Percentiles rank a stretch among this genome's conserved stretches.
phyloP scores from a whole-genome alignment of 331 rosid genomes.

The Acacia concinna region DNA sequence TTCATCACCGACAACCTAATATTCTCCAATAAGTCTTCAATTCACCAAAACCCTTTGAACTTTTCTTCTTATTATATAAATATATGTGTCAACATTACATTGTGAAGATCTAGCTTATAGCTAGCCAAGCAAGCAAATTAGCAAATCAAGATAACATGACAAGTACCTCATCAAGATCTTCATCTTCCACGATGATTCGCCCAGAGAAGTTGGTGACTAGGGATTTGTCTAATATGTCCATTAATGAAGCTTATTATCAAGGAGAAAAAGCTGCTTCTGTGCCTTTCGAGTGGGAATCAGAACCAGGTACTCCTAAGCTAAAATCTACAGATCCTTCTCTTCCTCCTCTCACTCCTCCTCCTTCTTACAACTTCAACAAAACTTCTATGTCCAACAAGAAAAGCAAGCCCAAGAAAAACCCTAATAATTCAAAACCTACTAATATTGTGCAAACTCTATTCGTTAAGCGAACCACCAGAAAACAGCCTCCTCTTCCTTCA shows the following conservation, averaged over 20 bases:
- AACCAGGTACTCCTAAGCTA: constrained; percentile 56
- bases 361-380: constrained; percentile 41
- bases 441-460: constrained; percentile 43
- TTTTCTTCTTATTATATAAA: constrained; percentile 21
- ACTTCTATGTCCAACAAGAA: constrained; percentile 28
- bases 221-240: constrained; percentile 34
- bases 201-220: constrained; percentile 24
- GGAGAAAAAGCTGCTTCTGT: constrained; percentile 39
- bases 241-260: constrained; percentile 46
- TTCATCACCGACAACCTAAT: constrained; percentile 39
- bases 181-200: neutral
- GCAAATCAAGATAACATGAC: neutral
- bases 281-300: constrained; percentile 56
- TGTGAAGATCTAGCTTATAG: neutral
- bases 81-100: neutral
- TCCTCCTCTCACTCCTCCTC: constrained; percentile 55
- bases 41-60: constrained; percentile 47
- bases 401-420: constrained; percentile 13
- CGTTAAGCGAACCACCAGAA: constrained; percentile 36
- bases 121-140: too few relatives aligned
- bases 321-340: constrained; percentile 25
- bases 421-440: neutral
- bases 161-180: neutral
- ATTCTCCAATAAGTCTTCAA: constrained; percentile 36
- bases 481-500: neutral